Evolutionary conservation across 768 basidiomycete genomes (phyloP), one percentile per base, ranked within the genome.

Genomic region (Crassisporium funariophilum): DNA sequence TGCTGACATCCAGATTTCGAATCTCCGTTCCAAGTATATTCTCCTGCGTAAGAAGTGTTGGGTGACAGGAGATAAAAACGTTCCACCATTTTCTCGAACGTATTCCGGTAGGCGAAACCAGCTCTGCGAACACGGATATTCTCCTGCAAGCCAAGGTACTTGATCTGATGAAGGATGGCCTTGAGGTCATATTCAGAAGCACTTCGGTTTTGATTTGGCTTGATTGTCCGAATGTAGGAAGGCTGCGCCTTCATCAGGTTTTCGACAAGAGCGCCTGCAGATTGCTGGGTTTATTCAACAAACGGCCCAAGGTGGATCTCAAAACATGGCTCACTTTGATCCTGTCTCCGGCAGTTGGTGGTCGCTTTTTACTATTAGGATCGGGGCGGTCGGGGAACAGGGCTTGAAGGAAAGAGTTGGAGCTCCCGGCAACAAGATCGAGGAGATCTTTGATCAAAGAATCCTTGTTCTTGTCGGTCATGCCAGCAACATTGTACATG

Each of bases 391-490:
- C 95, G 1, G 91, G 88, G 77, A 99, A 99, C 3, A 99, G 65
- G 0, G 74, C 74, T 60, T 94, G 92, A 50, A 99, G 61, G 77
- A 98, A 99, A 35, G 78, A 70, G 61, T 98, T 95, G 11, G 79
- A 74, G 55, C 90, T 92, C 35, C 75, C 71, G 5, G 82, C 88
- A 45, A 98, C 75, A 35, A 98, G 79, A 58, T 99, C 95, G 45
- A 98, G 75, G 13, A 98, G 71, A 62, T 98, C 97, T 66, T 98
- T 98, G 68, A 94, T 79, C 41, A 99, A 76, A 1, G 92, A 83
- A 60, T 99, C 97, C 77, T 99, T 99, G 76, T 99, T 99, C 79
- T 99, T 99, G 70, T 99, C 97, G 12, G 97, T 98, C 95, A 99
- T 99, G 2, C 97, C 97, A 5, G 88, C 65, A 10, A 98, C 85